Percentiles rank a stretch among this genome's conserved stretches.
Conservation (phyloP, 225 moss, liverwort and hornwort genomes). For the Pleurozium schreberi region DNA sequence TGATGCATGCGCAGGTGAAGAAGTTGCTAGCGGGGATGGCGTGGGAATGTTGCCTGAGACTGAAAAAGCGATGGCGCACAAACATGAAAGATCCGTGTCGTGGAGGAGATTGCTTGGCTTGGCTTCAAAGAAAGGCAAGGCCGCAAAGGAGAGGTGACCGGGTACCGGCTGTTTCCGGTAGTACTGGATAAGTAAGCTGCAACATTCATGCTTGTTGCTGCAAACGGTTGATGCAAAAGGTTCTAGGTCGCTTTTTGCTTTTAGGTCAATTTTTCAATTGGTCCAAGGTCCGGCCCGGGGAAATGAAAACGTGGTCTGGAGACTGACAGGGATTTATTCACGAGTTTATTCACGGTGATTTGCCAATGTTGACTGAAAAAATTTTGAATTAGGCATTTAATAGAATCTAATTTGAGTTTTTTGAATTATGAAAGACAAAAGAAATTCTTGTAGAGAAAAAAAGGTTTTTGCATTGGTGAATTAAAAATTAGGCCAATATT, state of each 20-base stretch:
- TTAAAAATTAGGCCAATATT: not conserved
- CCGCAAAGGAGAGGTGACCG: not conserved
- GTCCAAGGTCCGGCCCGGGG: too few relatives aligned
- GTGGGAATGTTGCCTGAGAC: not conserved
- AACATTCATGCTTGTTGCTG: not conserved
- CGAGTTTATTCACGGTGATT: too few relatives aligned
- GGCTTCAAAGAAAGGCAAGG: not conserved
- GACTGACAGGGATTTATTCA: not conserved
- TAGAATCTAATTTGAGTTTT: not conserved
- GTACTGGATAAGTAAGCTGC: slow-evolving; percentile 12
- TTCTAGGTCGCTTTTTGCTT: not conserved
- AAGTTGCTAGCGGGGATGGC: not conserved
- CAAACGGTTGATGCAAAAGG: not conserved
- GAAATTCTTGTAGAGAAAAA: not conserved
- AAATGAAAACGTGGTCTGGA: not conserved
- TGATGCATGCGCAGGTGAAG: not conserved
- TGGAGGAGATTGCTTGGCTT: not conserved
- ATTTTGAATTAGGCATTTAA: not conserved
- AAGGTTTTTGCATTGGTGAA: not conserved
- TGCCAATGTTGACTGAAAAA: too few relatives aligned
- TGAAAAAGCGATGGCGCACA: not conserved
- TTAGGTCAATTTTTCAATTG: not conserved
- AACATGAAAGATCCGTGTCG: not conserved
- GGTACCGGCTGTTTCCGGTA: not conserved
- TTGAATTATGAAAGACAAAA: not conserved